Evolutionary conservation across 768 basidiomycete species (phyloP).

Genomic region (Dendrothele bispora): DNA sequence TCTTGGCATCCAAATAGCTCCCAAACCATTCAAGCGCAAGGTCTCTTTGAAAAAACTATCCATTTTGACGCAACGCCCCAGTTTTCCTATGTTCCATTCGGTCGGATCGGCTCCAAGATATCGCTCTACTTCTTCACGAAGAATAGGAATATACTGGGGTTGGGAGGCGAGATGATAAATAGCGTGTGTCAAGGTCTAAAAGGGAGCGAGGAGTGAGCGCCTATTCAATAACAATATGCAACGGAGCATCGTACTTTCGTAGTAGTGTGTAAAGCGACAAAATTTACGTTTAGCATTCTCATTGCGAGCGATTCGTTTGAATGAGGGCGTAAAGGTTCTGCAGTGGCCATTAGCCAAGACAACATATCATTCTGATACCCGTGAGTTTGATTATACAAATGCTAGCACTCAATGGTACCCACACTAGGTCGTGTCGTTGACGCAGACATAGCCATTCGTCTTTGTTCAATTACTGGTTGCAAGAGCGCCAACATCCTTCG

Average conservation of each 20-base stretch:
- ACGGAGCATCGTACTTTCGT: conserved; percentile 32
- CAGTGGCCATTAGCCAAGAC: conserved; percentile 39
- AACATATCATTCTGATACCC: conserved; percentile 33
- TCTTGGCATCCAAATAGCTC: conserved; percentile 25
- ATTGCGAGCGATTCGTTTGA: conserved; percentile 18
- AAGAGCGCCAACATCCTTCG: conserved; percentile 16
- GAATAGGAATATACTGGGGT: conserved; percentile 30
- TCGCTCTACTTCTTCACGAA: conserved; percentile 36
- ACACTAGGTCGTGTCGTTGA: too few species aligned
- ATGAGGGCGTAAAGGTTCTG: conserved; percentile 23
- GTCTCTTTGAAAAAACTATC: conserved; percentile 45
- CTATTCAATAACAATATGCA: conserved; percentile 33
- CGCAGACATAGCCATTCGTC: too few species aligned
- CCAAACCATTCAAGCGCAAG: conserved; percentile 31
- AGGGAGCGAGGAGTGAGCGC: conserved; percentile 27
- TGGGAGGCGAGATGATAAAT: conserved; percentile 34
- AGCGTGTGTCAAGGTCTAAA: conserved; percentile 31
- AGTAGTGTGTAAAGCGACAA: conserved; percentile 22
- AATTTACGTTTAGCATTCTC: conserved; percentile 27
- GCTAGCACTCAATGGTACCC: too few species aligned
- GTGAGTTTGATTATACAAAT: too few species aligned
- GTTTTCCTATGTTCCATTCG: conserved; percentile 35
- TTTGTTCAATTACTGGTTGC: conserved; percentile 28
- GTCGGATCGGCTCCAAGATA: conserved; percentile 27
- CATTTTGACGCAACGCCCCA: conserved; percentile 36